Base-by-base conservation (phyloP, 371 early-diverging fungal genomes). In the Phascolomyces articulosus region DNA sequence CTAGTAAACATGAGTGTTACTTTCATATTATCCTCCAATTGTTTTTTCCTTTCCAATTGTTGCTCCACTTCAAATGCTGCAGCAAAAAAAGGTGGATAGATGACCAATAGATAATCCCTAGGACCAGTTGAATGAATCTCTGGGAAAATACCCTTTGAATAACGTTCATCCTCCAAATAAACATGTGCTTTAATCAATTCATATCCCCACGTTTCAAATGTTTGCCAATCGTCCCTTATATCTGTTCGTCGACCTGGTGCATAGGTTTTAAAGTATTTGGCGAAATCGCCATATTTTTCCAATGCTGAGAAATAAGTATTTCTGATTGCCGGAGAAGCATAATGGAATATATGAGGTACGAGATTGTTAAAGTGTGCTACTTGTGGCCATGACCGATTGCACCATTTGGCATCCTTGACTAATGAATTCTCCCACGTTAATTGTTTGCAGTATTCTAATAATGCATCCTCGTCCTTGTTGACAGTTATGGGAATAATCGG, bases 71-170 rank as follows among this genome's bases (percentile, higher is more conserved):
- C 51, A 51, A 51, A 51, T 8, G 51, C 51, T 4, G 26, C 23
- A 10, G 51, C 51, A 24, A 51, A 51, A 7, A 23, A 51, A 20
- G 51, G 51, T n/a, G 51, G 51, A 24, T 51, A 51, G 6, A 51
- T 51, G 13, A 51, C 51, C 23, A 51, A 24, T 51, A 51, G 23
- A 20, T 23, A 7, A 4, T 51, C 24, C 24, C 20, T 10, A 9
- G 51, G 51, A 11, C 26, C 24, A 4, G 26, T n/a, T 24, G n/a
- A 1, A 10, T 23, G 23, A 15, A 57, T 20, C 20, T 34, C 2
- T 10, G 57, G 57, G 4, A 57, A 57, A n/a, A 57, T 57, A 23
- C 40, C 57, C 15, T 16, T 11, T 24, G 34, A 9, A 57, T 57
- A 57, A 3, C 40, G 34, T 23, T 31, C 40, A 24, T 57, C 57